Evolutionary conservation across 2,329 filamentous ascomycete genomes (phyloP).

Genomic region (Corniculantispora saksenae): DNA sequence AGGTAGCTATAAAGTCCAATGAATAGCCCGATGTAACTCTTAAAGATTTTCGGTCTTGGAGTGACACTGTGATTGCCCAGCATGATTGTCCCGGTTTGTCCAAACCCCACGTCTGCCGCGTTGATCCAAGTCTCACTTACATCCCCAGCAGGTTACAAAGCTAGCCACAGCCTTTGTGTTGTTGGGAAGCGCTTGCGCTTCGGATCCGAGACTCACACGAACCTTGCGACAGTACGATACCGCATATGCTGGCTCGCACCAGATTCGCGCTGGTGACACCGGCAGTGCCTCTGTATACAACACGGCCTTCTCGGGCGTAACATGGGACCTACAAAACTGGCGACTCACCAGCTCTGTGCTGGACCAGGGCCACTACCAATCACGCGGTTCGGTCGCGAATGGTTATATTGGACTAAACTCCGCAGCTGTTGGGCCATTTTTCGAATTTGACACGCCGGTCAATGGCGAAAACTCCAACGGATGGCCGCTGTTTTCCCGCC

Average conservation of each 20-base stretch:
- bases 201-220: not conserved
- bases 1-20: not conserved
- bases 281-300: conserved; percentile 20
- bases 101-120: not conserved
- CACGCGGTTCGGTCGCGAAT: conserved; percentile 32
- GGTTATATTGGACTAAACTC: conserved; percentile 32
- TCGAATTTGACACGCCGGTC: conserved; percentile 27
- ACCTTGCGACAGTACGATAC: not conserved
- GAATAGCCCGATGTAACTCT: not conserved
- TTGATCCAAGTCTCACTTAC: not conserved
- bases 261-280: not conserved
- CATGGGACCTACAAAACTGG: conserved; percentile 31
- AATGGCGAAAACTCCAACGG: conserved; percentile 50
- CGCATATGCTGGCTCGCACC: not conserved
- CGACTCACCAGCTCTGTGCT: conserved; percentile 27
- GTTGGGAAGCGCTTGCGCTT: not conserved
- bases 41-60: not conserved
- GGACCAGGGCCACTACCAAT: conserved; percentile 30
- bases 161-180: not conserved
- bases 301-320: conserved; percentile 29
- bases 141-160: not conserved
- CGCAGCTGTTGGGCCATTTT: conserved; percentile 31
- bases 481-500: conserved; percentile 65
- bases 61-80: not conserved
- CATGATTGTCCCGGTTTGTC: not conserved